Base-by-base conservation (phyloP, 805 yeast genomes). In the Blastobotrys mokoenaii region DNA sequence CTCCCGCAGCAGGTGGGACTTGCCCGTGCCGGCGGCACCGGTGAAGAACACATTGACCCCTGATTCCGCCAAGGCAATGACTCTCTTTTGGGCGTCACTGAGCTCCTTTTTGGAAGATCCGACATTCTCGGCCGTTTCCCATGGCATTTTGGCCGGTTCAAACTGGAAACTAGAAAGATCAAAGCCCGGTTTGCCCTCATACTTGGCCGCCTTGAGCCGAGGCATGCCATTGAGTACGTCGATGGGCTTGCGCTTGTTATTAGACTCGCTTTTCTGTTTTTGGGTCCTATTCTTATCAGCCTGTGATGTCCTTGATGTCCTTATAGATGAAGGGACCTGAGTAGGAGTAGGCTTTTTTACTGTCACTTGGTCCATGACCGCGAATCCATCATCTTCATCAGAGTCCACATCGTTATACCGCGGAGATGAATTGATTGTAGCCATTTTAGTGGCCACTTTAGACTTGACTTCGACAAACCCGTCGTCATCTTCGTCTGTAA, bases 11-110 rank as follows among this genome's bases (percentile, higher is more conserved):
- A 93, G 67, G 6, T 87, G 79, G 2, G 98, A 90, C 61, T 93
- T 93, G 59, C 98, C 98, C 0, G 98, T 93, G 57, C 98, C 98
- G 0, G 98, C 98, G 27, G 97, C 86, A 46, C 98, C 99, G 0
- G 98, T 90, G 62, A 84, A 93, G 59, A 93, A 93, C 10, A 93
- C 66, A 47, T 81, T 84, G 11, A 69, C 66, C 15, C 61, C 59
- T 20, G 68, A 61, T 39, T 74, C 58, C 0, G 78, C 90, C 37
- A 82, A 63, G 8, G 77, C 73, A 5, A 85, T 68, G 15, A 93
- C 77, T 14, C 53, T 46, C 40, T 61, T 57, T 57, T 79, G 85
- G 56, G 78, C 82, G 5, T 52, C 45, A 37, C 46, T 44, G 10
- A 49, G 36, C 27, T 35, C 34, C 5, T 15, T 29, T 11, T 17